Base-by-base conservation (phyloP, 768 basidiomycete species). In the Lentinula edodes region DNA sequence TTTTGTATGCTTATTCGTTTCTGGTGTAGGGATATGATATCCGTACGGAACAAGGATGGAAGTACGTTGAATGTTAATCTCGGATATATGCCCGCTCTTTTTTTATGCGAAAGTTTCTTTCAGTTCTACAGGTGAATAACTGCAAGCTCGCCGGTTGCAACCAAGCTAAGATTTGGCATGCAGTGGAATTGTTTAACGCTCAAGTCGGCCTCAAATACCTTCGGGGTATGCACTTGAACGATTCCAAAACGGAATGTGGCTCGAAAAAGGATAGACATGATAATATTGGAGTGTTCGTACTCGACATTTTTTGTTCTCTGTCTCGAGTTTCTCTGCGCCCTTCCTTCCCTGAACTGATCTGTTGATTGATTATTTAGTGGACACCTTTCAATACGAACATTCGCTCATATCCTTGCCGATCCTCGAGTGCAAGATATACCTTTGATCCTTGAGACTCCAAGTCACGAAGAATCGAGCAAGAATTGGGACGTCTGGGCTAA, bases 201-300 rank as follows among this genome's bases (percentile, higher is more conserved):
- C 74, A 82, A 62, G 78, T 95, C 3, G 91, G 93, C 1, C 66
- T 91, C 28, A 69, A 77, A 12, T 94, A 92, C 68, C 83, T 95
- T 15, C 80, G 84, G 3, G 93, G 88, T 1, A 88, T 94, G 83
- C 93, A 95, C 67, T 69, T 94, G 50, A 95, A 95, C 68, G 93
- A 94, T 69, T 90, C 89, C 12, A 91, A 91, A 70, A 81, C 80
- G 8, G 76, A 74, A 1, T 76, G 84, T 12, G 81, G 78, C 3
- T 87, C 88, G 12, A 87, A 81, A 65, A 87, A 84, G 65, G 93
- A 95, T 66, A 74, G 90, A 42, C 93, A 95, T 65, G 86, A 93
- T 71, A 94, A 92, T 63, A 87, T 95, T 41, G 93, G 93, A 20
- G 70, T 90, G 89, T 91, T 68, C 64, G 89, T 80, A 3, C 5